phyloP scores from a whole-genome alignment of 78 protist species.

The Dictyostelium firmibasis region DNA sequence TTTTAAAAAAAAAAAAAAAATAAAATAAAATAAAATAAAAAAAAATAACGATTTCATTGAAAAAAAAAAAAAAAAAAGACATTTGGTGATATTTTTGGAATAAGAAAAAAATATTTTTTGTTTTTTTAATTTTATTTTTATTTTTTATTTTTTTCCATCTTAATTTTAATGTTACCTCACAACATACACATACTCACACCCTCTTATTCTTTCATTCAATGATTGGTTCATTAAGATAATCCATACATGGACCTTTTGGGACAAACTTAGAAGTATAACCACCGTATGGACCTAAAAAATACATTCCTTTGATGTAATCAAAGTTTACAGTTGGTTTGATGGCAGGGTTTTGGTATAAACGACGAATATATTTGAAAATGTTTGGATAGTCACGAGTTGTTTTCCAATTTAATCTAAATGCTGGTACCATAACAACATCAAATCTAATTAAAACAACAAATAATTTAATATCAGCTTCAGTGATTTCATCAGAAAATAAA shows the following conservation, averaged over 20 bases:
- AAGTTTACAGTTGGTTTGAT: constrained; percentile 65
- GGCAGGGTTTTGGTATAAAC: constrained; percentile 80
- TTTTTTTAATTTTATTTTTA: too few species aligned
- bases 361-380: constrained; percentile 71
- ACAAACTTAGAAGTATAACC: neutral
- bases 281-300: constrained; percentile 69
- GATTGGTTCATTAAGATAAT: constrained; percentile 4
- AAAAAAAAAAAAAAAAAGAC: neutral
- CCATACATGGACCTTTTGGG: constrained; percentile 75
- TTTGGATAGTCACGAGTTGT: constrained; percentile 86
- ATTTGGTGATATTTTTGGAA: neutral
- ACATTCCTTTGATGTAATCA: constrained; percentile 88
- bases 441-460: constrained; percentile 91
- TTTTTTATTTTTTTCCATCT: neutral
- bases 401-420: constrained; percentile 83
- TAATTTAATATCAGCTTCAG: constrained; percentile 93
- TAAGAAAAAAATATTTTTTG: too few species aligned
- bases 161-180: too few species aligned
- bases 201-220: neutral
- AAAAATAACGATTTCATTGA: neutral
- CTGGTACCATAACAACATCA: constrained; percentile 84
- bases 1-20: neutral
- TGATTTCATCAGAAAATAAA: constrained; percentile 78
- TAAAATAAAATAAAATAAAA: neutral
- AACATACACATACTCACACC: too few species aligned